These are phyloP conservation scores for Wickerhamiella kurtzmanii DNA, from an alignment of 805 yeast species.

Conservation along the genomic window DNA sequence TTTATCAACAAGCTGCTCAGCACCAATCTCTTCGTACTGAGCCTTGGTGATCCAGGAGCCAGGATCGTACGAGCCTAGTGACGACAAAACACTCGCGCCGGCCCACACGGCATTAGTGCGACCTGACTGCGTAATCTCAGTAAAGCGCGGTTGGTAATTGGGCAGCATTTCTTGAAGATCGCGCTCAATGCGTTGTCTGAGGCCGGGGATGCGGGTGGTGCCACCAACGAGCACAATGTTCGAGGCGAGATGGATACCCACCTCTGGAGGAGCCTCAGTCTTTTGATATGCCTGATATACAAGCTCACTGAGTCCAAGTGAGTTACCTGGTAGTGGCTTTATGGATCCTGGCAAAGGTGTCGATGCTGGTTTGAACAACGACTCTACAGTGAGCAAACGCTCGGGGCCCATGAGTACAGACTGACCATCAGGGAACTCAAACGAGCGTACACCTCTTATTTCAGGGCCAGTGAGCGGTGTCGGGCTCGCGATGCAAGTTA, in stretches of 20 bases:
- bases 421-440: conserved; percentile 47
- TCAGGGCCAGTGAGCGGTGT: conserved; percentile 15
- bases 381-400: conserved; percentile 45
- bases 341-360: conserved; percentile 33
- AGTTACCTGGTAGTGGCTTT: conserved; percentile 31
- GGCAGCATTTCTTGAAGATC: conserved; percentile 63
- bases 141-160: conserved; percentile 66
- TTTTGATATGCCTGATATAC: conserved; percentile 34
- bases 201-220: conserved; percentile 62
- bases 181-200: conserved; percentile 57
- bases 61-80: conserved; percentile 86
- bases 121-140: conserved; percentile 33
- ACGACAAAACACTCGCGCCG: conserved; percentile 79
- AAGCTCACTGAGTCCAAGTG: conserved; percentile 37
- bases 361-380: conserved; percentile 52
- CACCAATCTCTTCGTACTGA: conserved; percentile 83
- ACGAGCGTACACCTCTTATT: conserved; percentile 37
- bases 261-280: conserved; percentile 37
- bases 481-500: conserved; percentile 8
- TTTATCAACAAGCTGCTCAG: conserved; percentile 44
- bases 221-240: conserved; percentile 84
- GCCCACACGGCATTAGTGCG: conserved; percentile 76
- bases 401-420: conserved; percentile 39
- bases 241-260: conserved; percentile 72
- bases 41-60: conserved; percentile 74